Evolutionary conservation across 2,329 filamentous ascomycete genomes (phyloP).

Genomic region (Pseudogymnoascus sp.): DNA sequence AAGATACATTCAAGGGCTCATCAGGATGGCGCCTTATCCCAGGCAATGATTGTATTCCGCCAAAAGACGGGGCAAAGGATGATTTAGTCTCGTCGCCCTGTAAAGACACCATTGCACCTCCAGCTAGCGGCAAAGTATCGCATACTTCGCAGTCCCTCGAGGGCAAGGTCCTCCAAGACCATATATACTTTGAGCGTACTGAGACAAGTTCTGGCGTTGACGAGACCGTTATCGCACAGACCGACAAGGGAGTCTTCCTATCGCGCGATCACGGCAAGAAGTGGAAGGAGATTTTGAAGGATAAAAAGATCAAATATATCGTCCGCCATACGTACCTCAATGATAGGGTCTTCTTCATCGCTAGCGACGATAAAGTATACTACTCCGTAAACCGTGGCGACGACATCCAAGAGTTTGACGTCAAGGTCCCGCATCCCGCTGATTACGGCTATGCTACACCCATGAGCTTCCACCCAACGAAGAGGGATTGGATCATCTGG

Average conservation of each 20-base stretch:
- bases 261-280: constrained; percentile 81
- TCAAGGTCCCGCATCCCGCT: constrained; percentile 46
- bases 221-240: constrained; percentile 59
- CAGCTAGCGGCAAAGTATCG: constrained; percentile 59
- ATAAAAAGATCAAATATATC: constrained; percentile 61
- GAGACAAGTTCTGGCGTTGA: constrained; percentile 55
- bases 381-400: constrained; percentile 77
- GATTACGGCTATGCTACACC: constrained; percentile 40
- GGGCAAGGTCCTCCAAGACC: constrained; percentile 44
- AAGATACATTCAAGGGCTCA: constrained; percentile 71
- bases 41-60: constrained; percentile 59
- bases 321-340: constrained; percentile 73
- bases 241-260: constrained; percentile 50
- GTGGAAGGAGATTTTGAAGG: constrained; percentile 66
- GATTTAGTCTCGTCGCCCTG: constrained; percentile 69
- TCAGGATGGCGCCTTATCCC: constrained; percentile 92
- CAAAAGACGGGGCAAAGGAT: constrained; percentile 56
- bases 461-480: constrained; percentile 72
- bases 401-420: constrained; percentile 65
- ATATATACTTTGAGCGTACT: constrained; percentile 71
- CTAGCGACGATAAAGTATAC: constrained; percentile 54
- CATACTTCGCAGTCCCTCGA: constrained; percentile 55
- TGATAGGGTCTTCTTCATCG: constrained; percentile 82
- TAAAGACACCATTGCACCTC: constrained; percentile 47
- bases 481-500: constrained; percentile 90